Conservation (phyloP, 1,284 basidiomycete species). For the Rhodofomes roseus region DNA sequence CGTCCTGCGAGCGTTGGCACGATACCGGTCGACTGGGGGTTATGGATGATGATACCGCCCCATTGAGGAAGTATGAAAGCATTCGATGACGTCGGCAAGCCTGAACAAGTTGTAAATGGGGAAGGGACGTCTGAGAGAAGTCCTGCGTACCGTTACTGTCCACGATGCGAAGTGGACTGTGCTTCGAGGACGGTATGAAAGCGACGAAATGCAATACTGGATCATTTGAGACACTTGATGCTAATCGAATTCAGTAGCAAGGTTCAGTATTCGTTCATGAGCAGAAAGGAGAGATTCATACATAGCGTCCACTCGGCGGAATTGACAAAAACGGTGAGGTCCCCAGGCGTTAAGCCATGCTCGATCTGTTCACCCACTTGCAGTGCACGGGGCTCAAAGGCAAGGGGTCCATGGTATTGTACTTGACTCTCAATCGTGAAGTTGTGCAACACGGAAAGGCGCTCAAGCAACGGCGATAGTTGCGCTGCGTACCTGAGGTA, state of each 20-base stretch:
- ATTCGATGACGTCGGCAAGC: conserved; percentile 41
- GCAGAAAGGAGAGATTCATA: conserved; percentile 33
- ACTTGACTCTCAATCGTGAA: conserved; percentile 94
- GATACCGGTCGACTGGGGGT: conserved; percentile 43
- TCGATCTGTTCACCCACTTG: conserved; percentile 30
- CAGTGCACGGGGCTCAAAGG: conserved; percentile 63
- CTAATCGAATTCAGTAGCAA: conserved; percentile 36
- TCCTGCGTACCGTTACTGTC: conserved; percentile 44
- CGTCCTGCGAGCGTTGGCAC: conserved; percentile 37
- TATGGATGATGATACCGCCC: conserved; percentile 86
- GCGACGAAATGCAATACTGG: conserved; percentile 92
- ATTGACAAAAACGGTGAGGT: conserved; percentile 90
- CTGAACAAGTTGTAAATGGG: conserved; percentile 17
- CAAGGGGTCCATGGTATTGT: conserved; percentile 87
- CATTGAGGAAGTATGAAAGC: conserved; percentile 94
- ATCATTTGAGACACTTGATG: conserved; percentile 82
- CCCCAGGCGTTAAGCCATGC: conserved; percentile 70
- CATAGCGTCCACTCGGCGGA: conserved; percentile 94
- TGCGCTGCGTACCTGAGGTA: conserved; percentile 47
- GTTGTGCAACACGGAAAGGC: conserved; percentile 73
- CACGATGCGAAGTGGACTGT: conserved; percentile 72
- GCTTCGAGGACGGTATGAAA: conserved; percentile 75
- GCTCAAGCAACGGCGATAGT: conserved; percentile 61
- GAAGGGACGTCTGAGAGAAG: neutral
- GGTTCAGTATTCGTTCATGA: neutral